Conservation (phyloP, 2,329 filamentous ascomycete genomes). For the Aspergillus texensis region DNA sequence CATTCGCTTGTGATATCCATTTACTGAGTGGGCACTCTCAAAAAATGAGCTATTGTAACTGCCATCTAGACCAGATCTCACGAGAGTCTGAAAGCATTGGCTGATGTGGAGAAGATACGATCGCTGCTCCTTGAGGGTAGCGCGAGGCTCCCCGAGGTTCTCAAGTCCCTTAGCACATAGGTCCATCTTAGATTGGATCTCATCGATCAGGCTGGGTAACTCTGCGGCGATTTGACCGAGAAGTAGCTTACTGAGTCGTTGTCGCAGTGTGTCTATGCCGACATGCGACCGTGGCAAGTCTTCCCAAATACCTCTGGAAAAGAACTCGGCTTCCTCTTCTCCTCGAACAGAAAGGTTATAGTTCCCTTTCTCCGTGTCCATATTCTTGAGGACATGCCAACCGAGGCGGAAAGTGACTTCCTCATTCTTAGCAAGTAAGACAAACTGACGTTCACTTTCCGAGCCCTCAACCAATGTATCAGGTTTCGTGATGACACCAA, state of each 20-base stretch:
- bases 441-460: constrained; percentile 38
- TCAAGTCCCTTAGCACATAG: constrained; percentile 33
- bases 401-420: constrained; percentile 49
- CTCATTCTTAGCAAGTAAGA: constrained; percentile 47
- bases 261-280: constrained; percentile 35
- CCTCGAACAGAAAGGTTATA: constrained; percentile 28
- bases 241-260: constrained; percentile 37
- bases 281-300: constrained; percentile 27
- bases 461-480: constrained; percentile 44
- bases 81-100: constrained; percentile 41
- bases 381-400: constrained; percentile 54
- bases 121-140: constrained; percentile 26
- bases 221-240: constrained; percentile 36
- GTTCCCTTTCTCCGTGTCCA: constrained; percentile 40
- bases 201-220: constrained; percentile 41
- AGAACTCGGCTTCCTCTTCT: constrained; percentile 35
- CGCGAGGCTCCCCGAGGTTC: constrained; percentile 31
- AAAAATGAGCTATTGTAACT: constrained; percentile 40
- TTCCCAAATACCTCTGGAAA: constrained; percentile 31
- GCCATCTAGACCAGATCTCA: constrained; percentile 36
- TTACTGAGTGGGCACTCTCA: constrained; percentile 18
- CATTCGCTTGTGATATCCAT: constrained; percentile 32
- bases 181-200: constrained; percentile 36
- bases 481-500: constrained; percentile 54
- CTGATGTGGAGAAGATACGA: constrained; percentile 39